Evolutionary conservation across 768 basidiomycete species (phyloP).

Genomic region (Russula ochroleuca): DNA sequence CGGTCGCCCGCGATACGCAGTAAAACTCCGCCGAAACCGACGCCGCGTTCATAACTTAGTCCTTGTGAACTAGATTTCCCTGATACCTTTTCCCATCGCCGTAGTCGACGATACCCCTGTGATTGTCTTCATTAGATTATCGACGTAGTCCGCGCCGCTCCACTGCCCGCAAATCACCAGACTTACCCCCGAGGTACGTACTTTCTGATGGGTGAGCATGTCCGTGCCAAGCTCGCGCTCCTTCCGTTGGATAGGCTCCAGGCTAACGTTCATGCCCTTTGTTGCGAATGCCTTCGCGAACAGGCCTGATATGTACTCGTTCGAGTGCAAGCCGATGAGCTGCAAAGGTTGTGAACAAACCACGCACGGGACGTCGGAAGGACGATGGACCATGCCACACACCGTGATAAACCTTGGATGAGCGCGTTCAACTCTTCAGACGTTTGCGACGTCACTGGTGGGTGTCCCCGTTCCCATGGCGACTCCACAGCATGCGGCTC

Average conservation of each 20-base stretch:
- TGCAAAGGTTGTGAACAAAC: conserved; percentile 33
- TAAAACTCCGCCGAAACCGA: not conserved
- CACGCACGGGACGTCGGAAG: not conserved
- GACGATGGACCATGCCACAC: conserved; percentile 32
- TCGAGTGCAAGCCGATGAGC: no score
- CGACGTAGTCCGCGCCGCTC: conserved; percentile 92
- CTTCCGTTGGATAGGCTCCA: conserved; percentile 85
- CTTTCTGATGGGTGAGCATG: conserved; percentile 96
- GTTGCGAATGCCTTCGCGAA: conserved; percentile 86
- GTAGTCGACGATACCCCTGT: conserved; percentile 95
- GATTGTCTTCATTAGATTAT: conserved; percentile 88
- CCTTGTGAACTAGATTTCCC: conserved; percentile 64
- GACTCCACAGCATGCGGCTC: no score
- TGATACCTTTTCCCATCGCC: conserved; percentile 97
- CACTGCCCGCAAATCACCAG: conserved; percentile 50
- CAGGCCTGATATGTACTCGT: conserved; percentile 91
- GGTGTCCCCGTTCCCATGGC: no score
- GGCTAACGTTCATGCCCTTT: conserved; percentile 99
- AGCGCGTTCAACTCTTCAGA: no score
- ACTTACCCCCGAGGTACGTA: conserved; percentile 33
- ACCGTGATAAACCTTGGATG: conserved; percentile 76
- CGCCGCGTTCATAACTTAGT: conserved; percentile 38
- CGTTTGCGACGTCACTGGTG: no score
- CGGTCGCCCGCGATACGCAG: not conserved
- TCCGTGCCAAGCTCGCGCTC: conserved; percentile 93